phyloP scores from a whole-genome alignment of 2,329 filamentous ascomycete species.

The Ceratocystis huliohia region DNA sequence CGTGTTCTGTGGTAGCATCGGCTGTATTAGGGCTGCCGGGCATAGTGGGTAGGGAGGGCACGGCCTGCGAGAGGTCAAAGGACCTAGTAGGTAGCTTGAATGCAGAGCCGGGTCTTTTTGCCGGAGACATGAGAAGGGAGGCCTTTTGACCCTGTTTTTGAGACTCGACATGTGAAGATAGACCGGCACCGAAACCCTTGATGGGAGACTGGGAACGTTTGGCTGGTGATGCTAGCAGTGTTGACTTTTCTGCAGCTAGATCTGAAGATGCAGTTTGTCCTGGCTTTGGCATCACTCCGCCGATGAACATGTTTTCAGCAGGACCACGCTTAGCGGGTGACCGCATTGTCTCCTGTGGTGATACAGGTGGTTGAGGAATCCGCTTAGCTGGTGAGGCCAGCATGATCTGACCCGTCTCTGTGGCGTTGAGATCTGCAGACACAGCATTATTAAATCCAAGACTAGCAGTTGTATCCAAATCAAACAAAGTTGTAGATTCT shows the following conservation, averaged over 20 bases:
- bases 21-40: not conserved
- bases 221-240: conserved; percentile 38
- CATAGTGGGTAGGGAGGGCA: conserved; percentile 11
- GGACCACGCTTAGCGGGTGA: conserved; percentile 46
- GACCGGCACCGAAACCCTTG: conserved; percentile 28
- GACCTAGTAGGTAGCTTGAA: conserved; percentile 16
- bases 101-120: conserved; percentile 31
- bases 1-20: not conserved
- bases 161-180: conserved; percentile 16
- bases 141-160: conserved; percentile 32
- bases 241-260: conserved; percentile 28
- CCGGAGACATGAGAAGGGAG: conserved; percentile 40
- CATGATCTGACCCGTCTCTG: conserved; percentile 24
- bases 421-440: not conserved
- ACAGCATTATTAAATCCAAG: not conserved
- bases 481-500: not conserved
- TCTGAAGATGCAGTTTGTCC: conserved; percentile 24
- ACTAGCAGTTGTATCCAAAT: not conserved
- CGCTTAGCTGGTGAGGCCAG: conserved; percentile 46
- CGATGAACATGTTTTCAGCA: conserved; percentile 23
- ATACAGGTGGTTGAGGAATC: conserved; percentile 30
- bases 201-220: conserved; percentile 38
- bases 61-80: conserved; percentile 15
- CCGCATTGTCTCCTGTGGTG: conserved; percentile 44
- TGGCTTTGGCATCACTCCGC: conserved; percentile 20